Percentiles rank a stretch among this genome's conserved stretches.
Evolutionary conservation across 768 basidiomycete genomes (phyloP).

Genomic region (Postia placenta): DNA sequence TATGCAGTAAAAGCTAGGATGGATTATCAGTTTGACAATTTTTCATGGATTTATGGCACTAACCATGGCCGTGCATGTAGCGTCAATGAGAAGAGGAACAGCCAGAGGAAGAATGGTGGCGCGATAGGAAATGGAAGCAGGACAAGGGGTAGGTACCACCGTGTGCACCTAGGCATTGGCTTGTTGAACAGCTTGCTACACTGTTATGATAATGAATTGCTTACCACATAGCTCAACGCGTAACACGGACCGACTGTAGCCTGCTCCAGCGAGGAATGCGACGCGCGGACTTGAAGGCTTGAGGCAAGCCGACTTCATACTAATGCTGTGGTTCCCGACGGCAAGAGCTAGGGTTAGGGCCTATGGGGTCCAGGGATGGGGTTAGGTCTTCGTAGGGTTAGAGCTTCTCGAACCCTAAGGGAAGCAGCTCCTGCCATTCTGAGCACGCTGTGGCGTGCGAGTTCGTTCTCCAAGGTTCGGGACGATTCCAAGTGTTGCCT

Average conservation of each 20-base stretch:
- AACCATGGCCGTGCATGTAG: constrained; percentile 84
- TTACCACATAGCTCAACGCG: constrained; percentile 47
- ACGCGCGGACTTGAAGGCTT: too few relatives aligned
- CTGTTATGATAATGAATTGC: constrained; percentile 19
- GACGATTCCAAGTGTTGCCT: constrained; percentile 17
- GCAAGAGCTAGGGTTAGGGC: too few relatives aligned
- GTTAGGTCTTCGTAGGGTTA: too few relatives aligned
- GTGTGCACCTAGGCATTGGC: constrained; percentile 84
- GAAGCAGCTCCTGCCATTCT: background rate
- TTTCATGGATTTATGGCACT: constrained; percentile 18
- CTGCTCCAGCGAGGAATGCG: too few relatives aligned
- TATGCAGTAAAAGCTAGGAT: constrained; percentile 76
- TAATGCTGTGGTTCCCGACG: too few relatives aligned
- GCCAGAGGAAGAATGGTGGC: constrained; percentile 69
- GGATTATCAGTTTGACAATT: background rate
- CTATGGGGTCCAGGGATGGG: too few relatives aligned
- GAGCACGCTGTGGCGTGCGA: background rate
- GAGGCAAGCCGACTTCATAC: too few relatives aligned
- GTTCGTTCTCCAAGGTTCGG: constrained; percentile 25
- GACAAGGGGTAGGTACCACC: constrained; percentile 78
- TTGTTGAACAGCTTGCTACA: too few relatives aligned
- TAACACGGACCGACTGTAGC: too few relatives aligned
- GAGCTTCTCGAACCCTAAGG: too few relatives aligned
- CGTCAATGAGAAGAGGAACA: constrained; percentile 72
- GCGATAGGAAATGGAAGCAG: constrained; percentile 76